Evolutionary conservation across 805 yeast genomes (phyloP), one percentile per base, ranked within the genome.

Genomic region (Wickerhamomyces hampshirensis): DNA sequence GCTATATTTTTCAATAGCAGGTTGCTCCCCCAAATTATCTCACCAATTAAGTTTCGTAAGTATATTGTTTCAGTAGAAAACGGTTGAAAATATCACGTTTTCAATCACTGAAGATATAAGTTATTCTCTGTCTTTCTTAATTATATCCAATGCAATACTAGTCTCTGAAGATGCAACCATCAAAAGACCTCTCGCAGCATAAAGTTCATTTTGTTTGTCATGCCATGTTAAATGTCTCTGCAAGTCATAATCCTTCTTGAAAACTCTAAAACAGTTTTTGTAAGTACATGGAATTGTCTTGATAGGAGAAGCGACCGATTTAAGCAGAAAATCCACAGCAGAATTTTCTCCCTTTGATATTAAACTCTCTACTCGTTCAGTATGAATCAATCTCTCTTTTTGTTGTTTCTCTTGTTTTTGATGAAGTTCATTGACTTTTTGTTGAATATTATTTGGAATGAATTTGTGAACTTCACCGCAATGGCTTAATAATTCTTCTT

Each of bases 401-500:
- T 11, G 8, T 11, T 15, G 26, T 5, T 29, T 27, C n/a, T 39
- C 34, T 18, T 33, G n/a, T n/a, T n/a, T n/a, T n/a, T n/a, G n/a
- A n/a, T n/a, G n/a, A n/a, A n/a, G n/a, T n/a, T n/a, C n/a, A n/a
- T n/a, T n/a, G n/a, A 30, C 26, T 33, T 23, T 28, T 27, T 38
- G 37, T 15, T 38, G 37, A 2, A 49, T 21, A 13, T 36, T 34
- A 23, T 40, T 39, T 2, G 58, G 56, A 5, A 53, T 35, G 34
- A 51, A 53, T 6, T 34, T 37, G 37, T 74, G 80, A n/a, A 53
- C 59, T n/a, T 51, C 44, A 30, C 65, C 58, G 52, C 76, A 77
- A 58, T 86, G 96, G 1, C 58, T 57, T 0, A 75, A 48, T 18
- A 84, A 61, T 30, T 73, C 81, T 10, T 66, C 66, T 40, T 81